Percentiles rank a stretch among this genome's conserved stretches.
Conservation (phyloP, 345 rosid genomes). For the Hevea brasiliensis region DNA sequence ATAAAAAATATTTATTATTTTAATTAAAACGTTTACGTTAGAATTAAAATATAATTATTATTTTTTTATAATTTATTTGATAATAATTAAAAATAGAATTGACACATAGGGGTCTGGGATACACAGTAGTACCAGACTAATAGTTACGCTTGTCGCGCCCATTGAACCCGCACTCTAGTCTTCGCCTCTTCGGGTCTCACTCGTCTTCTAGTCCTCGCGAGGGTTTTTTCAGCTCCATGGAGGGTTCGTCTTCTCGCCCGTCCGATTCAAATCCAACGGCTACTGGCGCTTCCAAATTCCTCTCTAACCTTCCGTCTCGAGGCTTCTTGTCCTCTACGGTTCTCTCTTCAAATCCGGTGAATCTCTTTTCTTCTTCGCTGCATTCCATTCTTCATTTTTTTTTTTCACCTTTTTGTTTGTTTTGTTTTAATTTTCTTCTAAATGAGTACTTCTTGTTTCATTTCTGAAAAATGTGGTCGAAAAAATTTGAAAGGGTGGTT, state of each 20-base stretch:
- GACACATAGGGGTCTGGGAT: neutral
- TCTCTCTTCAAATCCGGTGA: constrained; percentile 72
- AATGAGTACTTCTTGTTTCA: neutral
- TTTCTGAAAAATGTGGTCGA: constrained; percentile 5
- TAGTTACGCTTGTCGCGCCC: neutral
- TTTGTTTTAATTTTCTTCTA: no score
- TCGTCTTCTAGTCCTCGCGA: no score
- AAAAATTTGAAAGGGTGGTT: neutral
- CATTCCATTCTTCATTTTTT: neutral
- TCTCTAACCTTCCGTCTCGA: constrained; percentile 77
- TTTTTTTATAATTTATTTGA: no score
- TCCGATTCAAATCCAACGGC: constrained; percentile 39
- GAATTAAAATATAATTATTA: no score
- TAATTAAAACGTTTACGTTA: no score
- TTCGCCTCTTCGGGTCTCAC: no score
- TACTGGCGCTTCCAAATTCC: constrained; percentile 51
- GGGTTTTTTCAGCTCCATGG: constrained; percentile 56
- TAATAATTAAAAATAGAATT: no score
- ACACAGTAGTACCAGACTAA: neutral
- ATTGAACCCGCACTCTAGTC: neutral
- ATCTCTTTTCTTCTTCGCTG: constrained; percentile 1
- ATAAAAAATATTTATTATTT: no score
- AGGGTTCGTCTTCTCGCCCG: constrained; percentile 46
- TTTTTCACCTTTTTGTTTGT: no score
- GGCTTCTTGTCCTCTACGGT: constrained; percentile 74